Evolutionary conservation across 2,329 filamentous ascomycete genomes (phyloP), one percentile per base, ranked within the genome.

Genomic region (Clarireedia monteithiana): DNA sequence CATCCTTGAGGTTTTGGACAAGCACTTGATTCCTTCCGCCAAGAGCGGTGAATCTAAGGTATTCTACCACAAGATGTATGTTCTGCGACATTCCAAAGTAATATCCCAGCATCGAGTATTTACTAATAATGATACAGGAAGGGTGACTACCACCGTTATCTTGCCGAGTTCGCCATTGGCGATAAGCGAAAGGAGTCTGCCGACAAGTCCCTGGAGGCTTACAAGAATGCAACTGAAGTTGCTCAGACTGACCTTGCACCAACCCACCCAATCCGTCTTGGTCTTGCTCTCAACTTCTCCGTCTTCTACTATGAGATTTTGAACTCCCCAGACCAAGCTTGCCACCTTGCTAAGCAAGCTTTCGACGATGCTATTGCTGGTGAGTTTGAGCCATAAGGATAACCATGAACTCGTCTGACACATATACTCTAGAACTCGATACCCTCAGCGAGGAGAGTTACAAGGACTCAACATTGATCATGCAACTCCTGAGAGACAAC

Each of bases 21-120:
- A 96, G 71, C 86, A 85, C 72, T 82, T 97, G 71, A 97, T 97
- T 72, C 91, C 91, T 75, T 92, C 94, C 77, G 92, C 92, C 72
- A 88, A 94, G 77, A 88, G 89, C 66, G 92, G 92, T 79, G 92
- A 97, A 83, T 96, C 91, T 75, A 97, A 96, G 86, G 92, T 97
- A 73, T 97, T 97, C 77, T 97, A 97, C 82, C 91, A 96, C 87
- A 97, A 97, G 86, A 97, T 97, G 92, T 96, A 79, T 68, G 89
- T 81, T 63, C 58, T 63, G 59, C 66, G 92, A 96, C 61, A 55
- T 38, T 23, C 10, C 20, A 47, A 14, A 56, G 53, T 27, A 24
- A 34, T 59, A 45, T 27, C 30, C 34, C 46, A 45, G 55, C 38
- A 48, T 50, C 27, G 48, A 57, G 55, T 26, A 10, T 17, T 17